Base-by-base conservation (phyloP, 257 asterid genomes). In the Solanum rostratum region DNA sequence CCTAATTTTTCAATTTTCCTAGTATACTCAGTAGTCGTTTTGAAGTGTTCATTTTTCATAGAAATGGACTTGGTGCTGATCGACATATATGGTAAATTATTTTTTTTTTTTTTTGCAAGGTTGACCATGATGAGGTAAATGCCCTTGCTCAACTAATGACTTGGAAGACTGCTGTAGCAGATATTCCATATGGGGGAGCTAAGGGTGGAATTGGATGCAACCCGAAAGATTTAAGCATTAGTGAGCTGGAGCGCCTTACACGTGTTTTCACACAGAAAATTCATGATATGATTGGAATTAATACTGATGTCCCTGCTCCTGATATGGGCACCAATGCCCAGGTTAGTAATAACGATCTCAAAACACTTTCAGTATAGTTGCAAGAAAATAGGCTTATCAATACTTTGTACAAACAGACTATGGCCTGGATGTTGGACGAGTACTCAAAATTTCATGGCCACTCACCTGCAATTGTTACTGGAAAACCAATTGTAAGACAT, bases 361-460 rank as follows among this genome's bases (percentile, higher is more conserved):
- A 68, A 43, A 52, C 55, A 16, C 49, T 66, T n/a, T 20, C 15
- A 5, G 52, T 24, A n/a, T 55, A n/a, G 12, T 63, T 8, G 43
- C 12, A 16, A 46, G 71, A 65, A 54, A 41, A 53, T 73, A 70
- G 43, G 74, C 20, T 24, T 16, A 24, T 22, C 33, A 11, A 2
- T 22, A 24, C 84, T 86, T 87, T 80, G 30, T 6, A 43, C 88
- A 73, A 70, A 87, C 97, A 97, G 99, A 97, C 99, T 55, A 97
- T 97, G 99, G 99, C 98, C 79, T 97, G 99, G 99, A 97, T 97
- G 81, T 87, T 97, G 94, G 99, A 95, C 45, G 99, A 97, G 93
- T 97, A 97, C 90, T 97, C 99, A 2, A 97, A 97, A 86, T 97
- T 97, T 80, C 99, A 97, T 65, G 99, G 99, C 37, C 83, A 97